Evolutionary conservation across 306 rosid species (phyloP), one percentile per base, ranked within the genome.

Genomic region (Medicago arabica): DNA sequence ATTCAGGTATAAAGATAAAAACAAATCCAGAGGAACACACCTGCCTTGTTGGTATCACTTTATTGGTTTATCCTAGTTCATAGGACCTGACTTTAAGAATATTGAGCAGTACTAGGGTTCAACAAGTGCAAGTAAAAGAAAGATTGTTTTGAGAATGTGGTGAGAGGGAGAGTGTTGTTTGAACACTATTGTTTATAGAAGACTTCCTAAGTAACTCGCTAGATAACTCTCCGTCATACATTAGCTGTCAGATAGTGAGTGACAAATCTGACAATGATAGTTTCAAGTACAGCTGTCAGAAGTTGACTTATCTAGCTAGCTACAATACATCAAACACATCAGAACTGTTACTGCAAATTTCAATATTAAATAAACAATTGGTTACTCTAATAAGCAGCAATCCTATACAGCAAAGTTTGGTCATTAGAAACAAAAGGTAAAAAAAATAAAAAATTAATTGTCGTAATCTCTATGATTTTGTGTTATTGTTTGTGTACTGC

Each of bases 1-100:
- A 85, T 95, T 95, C 93, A 92, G 98, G 98, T 95, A 84, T 78
- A 34, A 31, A 51, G 79, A 50, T 59, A 21, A 55, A 59, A 49
- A 44, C 16, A 57, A 57, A 49, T n/a, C 43, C 16, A 71, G 71
- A 19, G 77, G 58, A 72, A n/a, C 39, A 28, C 21, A 15, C 21
- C 21, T 57, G n/a, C 63, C 31, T 21, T 21, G 36, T 10, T 57
- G 15, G 34, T 57, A 19, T 11, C 63, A 57, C 63, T 57, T 57
- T 57, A 19, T 57, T 1, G 63, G 15, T 57, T 57, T 21, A 57
- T 57, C 36, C n/a, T 57, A 57, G 21, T 57, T 19, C 28, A 21
- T 57, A 57, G 7, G 15, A 57, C 34, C 34, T 2, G n/a, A 21
- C 36, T 51, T 6, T 21, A 57, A 21, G 63, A 57, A 57, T 57